Conservation (phyloP, 441 rosid genomes). For the Omphalea diandra region DNA sequence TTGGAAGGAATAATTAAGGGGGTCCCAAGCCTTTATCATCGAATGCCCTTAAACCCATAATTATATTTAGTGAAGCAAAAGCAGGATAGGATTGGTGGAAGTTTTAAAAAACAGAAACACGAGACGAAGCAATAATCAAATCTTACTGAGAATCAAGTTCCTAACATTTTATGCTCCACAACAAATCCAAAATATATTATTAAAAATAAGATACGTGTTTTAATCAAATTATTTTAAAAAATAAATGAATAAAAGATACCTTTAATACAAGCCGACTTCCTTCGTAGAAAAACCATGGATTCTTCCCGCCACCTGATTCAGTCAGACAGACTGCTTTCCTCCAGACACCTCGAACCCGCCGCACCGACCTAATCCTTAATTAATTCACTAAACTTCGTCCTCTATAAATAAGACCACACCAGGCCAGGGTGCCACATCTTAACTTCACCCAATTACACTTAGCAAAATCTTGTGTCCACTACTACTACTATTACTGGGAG, state of each 20-base stretch:
- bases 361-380: slow-evolving; percentile 27
- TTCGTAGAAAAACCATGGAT: slow-evolving; percentile 8
- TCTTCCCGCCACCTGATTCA: slow-evolving; percentile 10
- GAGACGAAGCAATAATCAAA: too few relatives aligned
- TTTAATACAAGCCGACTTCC: background rate
- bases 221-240: background rate
- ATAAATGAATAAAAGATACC: background rate
- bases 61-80: too few relatives aligned
- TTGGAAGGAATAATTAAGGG: too few relatives aligned
- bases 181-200: too few relatives aligned
- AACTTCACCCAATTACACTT: background rate
- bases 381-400: background rate
- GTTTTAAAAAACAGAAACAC: too few relatives aligned
- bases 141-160: too few relatives aligned
- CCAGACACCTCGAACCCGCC: slow-evolving; percentile 24
- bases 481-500: too few relatives aligned
- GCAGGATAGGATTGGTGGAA: too few relatives aligned
- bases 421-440: background rate
- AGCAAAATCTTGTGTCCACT: background rate
- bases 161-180: too few relatives aligned
- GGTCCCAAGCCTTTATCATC: too few relatives aligned
- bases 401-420: slow-evolving; percentile 23
- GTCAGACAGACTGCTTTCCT: slow-evolving; percentile 17
- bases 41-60: too few relatives aligned
- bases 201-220: too few relatives aligned